Conservation (phyloP, 2,329 filamentous ascomycete genomes). For the Podosphaera xanthii region DNA sequence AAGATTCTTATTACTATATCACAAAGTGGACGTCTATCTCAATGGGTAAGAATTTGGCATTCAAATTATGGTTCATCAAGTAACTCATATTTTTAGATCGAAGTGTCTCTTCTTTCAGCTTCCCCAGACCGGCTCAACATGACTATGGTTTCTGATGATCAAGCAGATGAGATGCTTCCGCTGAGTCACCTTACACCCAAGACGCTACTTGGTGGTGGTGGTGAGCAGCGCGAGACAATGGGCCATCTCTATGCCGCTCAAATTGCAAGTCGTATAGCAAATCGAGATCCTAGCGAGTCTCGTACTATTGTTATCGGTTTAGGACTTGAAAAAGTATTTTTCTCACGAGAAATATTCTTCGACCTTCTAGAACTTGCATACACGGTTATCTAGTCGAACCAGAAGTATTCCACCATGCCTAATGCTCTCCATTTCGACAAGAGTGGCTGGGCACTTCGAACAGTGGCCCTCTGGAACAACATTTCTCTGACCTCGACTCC, state of each 20-base stretch:
- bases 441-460: too few species aligned
- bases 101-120: conserved; percentile 54
- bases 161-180: conserved; percentile 31
- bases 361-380: conserved; percentile 40
- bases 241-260: conserved; percentile 81
- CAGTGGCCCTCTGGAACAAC: too few species aligned
- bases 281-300: conserved; percentile 41
- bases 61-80: too few species aligned
- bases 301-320: conserved; percentile 39
- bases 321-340: conserved; percentile 26
- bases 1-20: conserved; percentile 78
- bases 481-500: too few species aligned
- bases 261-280: conserved; percentile 57
- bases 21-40: conserved; percentile 63
- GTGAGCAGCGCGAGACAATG: conserved; percentile 54
- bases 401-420: too few species aligned
- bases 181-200: conserved; percentile 65
- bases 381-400: conserved; percentile 20
- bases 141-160: conserved; percentile 16
- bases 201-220: conserved; percentile 66
- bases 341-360: conserved; percentile 32
- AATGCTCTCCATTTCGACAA: too few species aligned
- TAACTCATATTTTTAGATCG: conserved; percentile 28
- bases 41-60: conserved; percentile 46
- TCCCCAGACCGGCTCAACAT: conserved; percentile 36